Percentiles rank a stretch among this genome's conserved stretches.
phyloP scores from a whole-genome alignment of 371 early-diverging fungal species.

The Smittium mucronatum region DNA sequence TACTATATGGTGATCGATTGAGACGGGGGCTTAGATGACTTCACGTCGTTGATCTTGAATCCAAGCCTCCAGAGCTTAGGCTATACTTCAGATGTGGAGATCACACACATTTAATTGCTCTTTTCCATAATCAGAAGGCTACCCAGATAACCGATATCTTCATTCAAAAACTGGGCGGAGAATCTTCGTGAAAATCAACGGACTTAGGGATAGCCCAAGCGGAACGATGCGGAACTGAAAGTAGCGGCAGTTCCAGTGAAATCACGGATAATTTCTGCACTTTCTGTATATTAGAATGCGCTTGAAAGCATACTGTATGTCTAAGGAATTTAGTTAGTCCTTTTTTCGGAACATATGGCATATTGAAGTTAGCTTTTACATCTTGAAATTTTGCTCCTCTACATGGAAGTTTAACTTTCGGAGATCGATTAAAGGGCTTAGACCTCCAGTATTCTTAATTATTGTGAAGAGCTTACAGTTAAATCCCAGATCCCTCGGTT shows the following conservation, averaged over 20 bases:
- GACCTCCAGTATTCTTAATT: no score
- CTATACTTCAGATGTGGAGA: slow-evolving; percentile 18
- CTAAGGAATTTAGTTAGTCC: slow-evolving; percentile 29
- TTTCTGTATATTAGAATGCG: slow-evolving; percentile 25
- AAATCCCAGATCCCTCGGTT: no score
- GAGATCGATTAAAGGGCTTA: slow-evolving; percentile 30
- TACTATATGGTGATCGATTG: slow-evolving; percentile 30
- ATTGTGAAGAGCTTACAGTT: no score
- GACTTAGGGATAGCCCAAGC: slow-evolving; percentile 37
- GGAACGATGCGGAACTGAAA: slow-evolving; percentile 36
- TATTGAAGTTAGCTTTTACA: slow-evolving; percentile 26
- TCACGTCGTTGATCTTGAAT: slow-evolving; percentile 23
- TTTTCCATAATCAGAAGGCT: slow-evolving; percentile 23
- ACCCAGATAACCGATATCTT: slow-evolving; percentile 28
- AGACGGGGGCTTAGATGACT: slow-evolving; percentile 23
- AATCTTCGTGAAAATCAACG: slow-evolving; percentile 34
- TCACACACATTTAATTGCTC: slow-evolving; percentile 4
- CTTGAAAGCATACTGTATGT: slow-evolving; percentile 31
- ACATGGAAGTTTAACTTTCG: slow-evolving; percentile 27
- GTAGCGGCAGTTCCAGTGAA: slow-evolving; percentile 30
- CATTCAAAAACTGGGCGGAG: slow-evolving; percentile 29
- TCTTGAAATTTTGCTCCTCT: slow-evolving; percentile 18
- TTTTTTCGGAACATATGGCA: slow-evolving; percentile 16
- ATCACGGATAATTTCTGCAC: slow-evolving; percentile 30
- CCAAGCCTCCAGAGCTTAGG: slow-evolving; percentile 21